A percentile compares a stretch with the other conserved stretches of the same genome.
Conservation (phyloP, 108 stramenopile genomes). For the Cylindrotheca closterium region DNA sequence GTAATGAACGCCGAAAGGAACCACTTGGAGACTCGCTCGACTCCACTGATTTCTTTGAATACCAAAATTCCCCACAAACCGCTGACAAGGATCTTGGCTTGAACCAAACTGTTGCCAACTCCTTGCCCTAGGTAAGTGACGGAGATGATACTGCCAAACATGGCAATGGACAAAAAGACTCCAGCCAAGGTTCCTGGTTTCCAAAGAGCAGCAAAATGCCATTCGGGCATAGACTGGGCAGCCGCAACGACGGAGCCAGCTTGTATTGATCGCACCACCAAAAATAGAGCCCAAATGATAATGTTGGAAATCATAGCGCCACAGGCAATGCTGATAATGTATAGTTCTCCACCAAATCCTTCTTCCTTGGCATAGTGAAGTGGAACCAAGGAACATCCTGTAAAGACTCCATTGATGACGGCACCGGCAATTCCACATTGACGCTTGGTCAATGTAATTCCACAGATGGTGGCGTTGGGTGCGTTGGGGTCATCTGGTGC, state of each 20-base stretch:
- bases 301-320: slow-evolving; percentile 52
- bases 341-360: slow-evolving; percentile 43
- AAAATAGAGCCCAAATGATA: slow-evolving; percentile 32
- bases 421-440: slow-evolving; percentile 65
- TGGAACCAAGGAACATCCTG: slow-evolving; percentile 62
- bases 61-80: slow-evolving; percentile 84
- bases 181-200: slow-evolving; percentile 43
- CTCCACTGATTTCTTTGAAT: slow-evolving; percentile 65
- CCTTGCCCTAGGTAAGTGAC: slow-evolving; percentile 77
- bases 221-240: slow-evolving; percentile 41
- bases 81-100: slow-evolving; percentile 45
- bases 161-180: slow-evolving; percentile 64
- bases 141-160: slow-evolving; percentile 71
- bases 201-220: slow-evolving; percentile 57
- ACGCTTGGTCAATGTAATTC: slow-evolving; percentile 22
- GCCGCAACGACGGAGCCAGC: slow-evolving; percentile 4
- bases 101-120: slow-evolving; percentile 70
- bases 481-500: background rate
- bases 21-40: slow-evolving; percentile 56
- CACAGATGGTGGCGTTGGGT: slow-evolving; percentile 3
- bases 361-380: slow-evolving; percentile 57
- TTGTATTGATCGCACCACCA: background rate
- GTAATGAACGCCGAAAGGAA: slow-evolving; percentile 65
- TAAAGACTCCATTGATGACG: slow-evolving; percentile 60
- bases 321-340: slow-evolving; percentile 48